Evolutionary conservation across 148 eudicot species (phyloP), one percentile per base, ranked within the genome.

Genomic region (Linanthus parryae): DNA sequence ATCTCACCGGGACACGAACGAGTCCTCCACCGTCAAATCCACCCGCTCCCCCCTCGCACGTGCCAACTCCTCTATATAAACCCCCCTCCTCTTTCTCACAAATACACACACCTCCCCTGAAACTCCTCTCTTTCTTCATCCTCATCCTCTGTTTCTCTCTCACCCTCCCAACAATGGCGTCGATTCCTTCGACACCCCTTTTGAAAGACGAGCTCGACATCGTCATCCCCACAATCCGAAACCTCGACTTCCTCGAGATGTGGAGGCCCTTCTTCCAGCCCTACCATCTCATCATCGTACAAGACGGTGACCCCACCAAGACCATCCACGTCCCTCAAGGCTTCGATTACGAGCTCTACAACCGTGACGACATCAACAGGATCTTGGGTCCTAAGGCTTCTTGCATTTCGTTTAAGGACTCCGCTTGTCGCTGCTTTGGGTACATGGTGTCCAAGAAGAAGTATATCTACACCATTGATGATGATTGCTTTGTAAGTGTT

Each of bases 361-460:
- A 80, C 34, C 58, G 82, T 0, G 69, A 77, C 24, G 79, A 78
- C 21, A 78, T 82, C 34, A 82, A 78, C 37, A 61, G 39, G 44
- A 69, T 82, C 36, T 26, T 82, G 68, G 88, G 88, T 11, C 81
- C 84, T 6, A 82, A 48, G 48, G 81, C 88, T 38, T 68, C 56
- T 23, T 81, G 88, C 57, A 81, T 81, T 16, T 80, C 88, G 1
- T 81, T 81, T 56, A 81, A 81, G 57, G 83, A 82, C 40, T 82
- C 88, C 8, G 88, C 84, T 46, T 82, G 88, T 19, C 57, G 88
- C 1, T 74, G 83, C 46, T 72, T 77, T 33, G 87, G 82, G 1
- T 73, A 76, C 52, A 76, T 80, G 86, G 82, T 80, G 16, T 80
- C 86, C 40, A 80, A 69, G 68, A 73, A 76, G 76, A 80, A 76